Evolutionary conservation across 441 rosid species (phyloP).

Genomic region (Gossypium laxum): DNA sequence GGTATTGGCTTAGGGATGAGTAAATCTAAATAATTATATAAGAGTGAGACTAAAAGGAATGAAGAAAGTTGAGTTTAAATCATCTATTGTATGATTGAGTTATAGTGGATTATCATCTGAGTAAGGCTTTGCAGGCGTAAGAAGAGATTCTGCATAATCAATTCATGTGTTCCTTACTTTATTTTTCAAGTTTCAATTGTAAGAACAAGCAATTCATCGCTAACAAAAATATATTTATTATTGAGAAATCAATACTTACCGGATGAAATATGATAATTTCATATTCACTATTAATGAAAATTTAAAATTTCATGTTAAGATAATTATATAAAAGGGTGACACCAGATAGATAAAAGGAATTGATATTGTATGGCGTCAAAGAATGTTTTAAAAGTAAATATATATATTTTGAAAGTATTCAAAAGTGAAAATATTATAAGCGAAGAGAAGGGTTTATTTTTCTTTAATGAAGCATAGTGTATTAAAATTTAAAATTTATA

Average conservation of each 20-base stretch:
- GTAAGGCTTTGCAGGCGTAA: not conserved
- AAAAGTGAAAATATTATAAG: too few relatives aligned
- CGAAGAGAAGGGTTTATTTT: too few relatives aligned
- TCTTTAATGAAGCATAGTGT: too few relatives aligned
- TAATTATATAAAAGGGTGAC: too few relatives aligned
- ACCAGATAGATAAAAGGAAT: not conserved
- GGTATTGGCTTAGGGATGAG: not conserved
- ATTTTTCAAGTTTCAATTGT: not conserved
- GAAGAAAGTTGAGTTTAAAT: not conserved
- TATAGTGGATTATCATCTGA: not conserved
- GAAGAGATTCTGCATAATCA: not conserved
- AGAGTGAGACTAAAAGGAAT: not conserved
- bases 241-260: not conserved
- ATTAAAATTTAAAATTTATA: too few relatives aligned
- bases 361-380: not conserved
- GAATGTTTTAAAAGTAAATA: not conserved
- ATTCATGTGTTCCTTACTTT: not conserved
- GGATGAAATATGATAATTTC: not conserved
- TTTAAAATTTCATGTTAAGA: too few relatives aligned
- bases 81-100: not conserved
- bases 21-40: too few relatives aligned
- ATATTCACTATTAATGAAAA: not conserved
- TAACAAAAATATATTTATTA: too few relatives aligned
- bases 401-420: too few relatives aligned
- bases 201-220: too few relatives aligned